Evolutionary conservation across 2,329 filamentous ascomycete genomes (phyloP).

Genomic region (Pseudogymnoascus sp.): DNA sequence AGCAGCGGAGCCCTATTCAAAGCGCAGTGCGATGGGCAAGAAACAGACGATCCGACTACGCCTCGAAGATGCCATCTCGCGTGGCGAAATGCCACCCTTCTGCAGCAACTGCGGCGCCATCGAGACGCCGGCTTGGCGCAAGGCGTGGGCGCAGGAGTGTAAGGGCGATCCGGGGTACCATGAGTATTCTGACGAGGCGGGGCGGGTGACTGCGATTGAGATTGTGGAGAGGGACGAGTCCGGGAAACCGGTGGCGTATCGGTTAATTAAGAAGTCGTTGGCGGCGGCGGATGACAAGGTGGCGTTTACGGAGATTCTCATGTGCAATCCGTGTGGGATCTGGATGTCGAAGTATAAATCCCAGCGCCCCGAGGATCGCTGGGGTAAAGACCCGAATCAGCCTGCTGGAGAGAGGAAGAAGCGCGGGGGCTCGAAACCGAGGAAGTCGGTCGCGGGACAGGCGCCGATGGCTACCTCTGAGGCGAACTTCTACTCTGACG

Average conservation of each 20-base stretch:
- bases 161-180: constrained; percentile 62
- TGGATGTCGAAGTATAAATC: constrained; percentile 85
- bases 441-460: constrained; percentile 15
- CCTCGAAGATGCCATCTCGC: constrained; percentile 59
- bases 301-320: constrained; percentile 60
- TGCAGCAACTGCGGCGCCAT: constrained; percentile 93
- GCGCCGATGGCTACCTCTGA: constrained; percentile 40
- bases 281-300: constrained; percentile 55
- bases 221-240: constrained; percentile 55
- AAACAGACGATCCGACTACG: constrained; percentile 37
- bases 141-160: constrained; percentile 75
- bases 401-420: constrained; percentile 39
- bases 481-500: constrained; percentile 47
- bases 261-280: constrained; percentile 70
- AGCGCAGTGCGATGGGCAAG: constrained; percentile 20
- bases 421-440: constrained; percentile 31
- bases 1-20: constrained; percentile 11
- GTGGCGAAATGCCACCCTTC: constrained; percentile 77
- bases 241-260: constrained; percentile 58
- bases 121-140: constrained; percentile 93
- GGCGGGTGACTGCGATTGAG: constrained; percentile 67
- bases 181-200: constrained; percentile 65
- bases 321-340: constrained; percentile 94
- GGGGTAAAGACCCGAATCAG: constrained; percentile 45
- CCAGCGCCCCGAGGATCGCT: constrained; percentile 76